These are phyloP conservation scores for Aspergillus oerlinghausenensis DNA, from an alignment of 2,329 filamentous ascomycete species.

Conservation along the genomic window DNA sequence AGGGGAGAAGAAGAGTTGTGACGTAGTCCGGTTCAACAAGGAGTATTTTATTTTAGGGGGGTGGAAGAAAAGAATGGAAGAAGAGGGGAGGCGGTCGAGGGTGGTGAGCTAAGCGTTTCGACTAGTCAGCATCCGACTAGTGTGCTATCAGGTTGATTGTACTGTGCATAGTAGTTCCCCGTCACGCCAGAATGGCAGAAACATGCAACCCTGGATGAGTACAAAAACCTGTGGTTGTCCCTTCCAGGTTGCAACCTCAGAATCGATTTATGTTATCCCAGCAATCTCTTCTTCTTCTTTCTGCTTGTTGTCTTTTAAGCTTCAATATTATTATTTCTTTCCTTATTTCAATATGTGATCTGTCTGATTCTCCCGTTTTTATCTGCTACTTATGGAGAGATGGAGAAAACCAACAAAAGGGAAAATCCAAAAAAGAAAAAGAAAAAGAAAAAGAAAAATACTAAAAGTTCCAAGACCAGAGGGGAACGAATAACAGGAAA, in stretches of 20 bases:
- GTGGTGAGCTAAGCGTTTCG: conserved; percentile 16
- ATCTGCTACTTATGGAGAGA: background rate
- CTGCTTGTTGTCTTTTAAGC: background rate
- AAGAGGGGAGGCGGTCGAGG: conserved; percentile 24
- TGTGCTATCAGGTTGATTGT: background rate
- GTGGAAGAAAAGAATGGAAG: conserved; percentile 1
- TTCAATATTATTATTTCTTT: background rate
- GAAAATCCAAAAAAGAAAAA: background rate
- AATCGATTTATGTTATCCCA: background rate
- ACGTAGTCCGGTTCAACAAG: conserved; percentile 34
- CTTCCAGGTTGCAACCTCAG: conserved; percentile 12
- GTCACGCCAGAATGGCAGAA: conserved; percentile 6
- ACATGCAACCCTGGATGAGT: conserved; percentile 20
- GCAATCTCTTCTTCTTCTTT: conserved; percentile 1
- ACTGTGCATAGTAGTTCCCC: background rate
- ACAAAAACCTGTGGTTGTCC: conserved; percentile 17
- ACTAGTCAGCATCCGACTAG: background rate
- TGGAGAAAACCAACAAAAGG: background rate
- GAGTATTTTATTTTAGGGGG: conserved; percentile 33
- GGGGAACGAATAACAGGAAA: conserved; percentile 5
- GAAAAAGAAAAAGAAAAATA: conserved; percentile 2
- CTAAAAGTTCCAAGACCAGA: background rate
- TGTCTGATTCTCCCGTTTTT: background rate
- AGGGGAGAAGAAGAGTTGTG: conserved; percentile 28
- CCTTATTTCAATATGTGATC: conserved; percentile 4